Base-by-base conservation (phyloP, 2,329 filamentous ascomycete species). In the Ascochyta lentis region DNA sequence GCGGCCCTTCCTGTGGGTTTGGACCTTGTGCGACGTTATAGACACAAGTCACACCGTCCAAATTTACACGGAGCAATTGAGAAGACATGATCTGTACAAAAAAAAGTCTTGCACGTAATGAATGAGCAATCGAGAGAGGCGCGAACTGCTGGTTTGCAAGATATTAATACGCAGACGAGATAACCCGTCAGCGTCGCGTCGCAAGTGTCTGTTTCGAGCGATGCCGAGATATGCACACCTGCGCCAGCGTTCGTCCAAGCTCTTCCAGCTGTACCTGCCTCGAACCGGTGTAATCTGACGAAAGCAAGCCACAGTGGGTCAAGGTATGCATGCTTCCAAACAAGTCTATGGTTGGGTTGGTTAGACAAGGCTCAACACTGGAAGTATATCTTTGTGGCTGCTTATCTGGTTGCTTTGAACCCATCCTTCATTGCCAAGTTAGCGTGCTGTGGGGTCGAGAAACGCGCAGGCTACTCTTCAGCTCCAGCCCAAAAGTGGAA, bases 281-380 rank as follows among this genome's bases (percentile, higher is more conserved):
- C 8, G 22, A 27, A 44, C 10, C 8, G n/a, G 33, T 27, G 22
- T 22, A 35, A 27, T n/a, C 44, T 45, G 31, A 40, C 45, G 22
- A 54, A 27, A 40, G 51, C 45, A 34, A 41, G 46, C 46, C 52
- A 44, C 52, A 35, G 16, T 41, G 19, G 39, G 35, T n/a, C 44
- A 39, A 16, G 6, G 13, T 19, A 24, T 45, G 3, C 29, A 10
- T 1, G 22, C 19, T 19, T 2, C 19, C 19, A 19, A 19, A 19
- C 19, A n/a, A n/a, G n/a, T n/a, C n/a, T n/a, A n/a, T n/a, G n/a
- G n/a, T n/a, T n/a, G n/a, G n/a, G n/a, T n/a, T n/a, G n/a, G n/a
- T n/a, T n/a, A n/a, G n/a, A n/a, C n/a, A n/a, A n/a, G n/a, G n/a
- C n/a, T n/a, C n/a, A n/a, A n/a, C n/a, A n/a, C n/a, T n/a, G n/a